Percentiles rank a stretch among this genome's conserved stretches.
Conservation (phyloP, 331 rosid species). For the Phaseolus coccineus region DNA sequence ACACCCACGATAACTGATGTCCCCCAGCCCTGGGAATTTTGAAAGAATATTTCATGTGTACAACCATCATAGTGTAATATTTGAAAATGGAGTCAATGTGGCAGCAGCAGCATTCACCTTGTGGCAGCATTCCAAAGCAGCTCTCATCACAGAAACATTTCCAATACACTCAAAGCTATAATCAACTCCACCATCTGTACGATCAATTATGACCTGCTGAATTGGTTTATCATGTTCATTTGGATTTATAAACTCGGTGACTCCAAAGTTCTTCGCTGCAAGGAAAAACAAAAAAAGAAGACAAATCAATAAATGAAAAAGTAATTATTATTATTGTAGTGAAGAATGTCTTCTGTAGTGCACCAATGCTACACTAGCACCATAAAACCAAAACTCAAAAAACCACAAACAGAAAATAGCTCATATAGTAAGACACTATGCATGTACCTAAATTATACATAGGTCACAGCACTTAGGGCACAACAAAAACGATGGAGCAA, state of each 20-base stretch:
- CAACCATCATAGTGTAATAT: conserved; percentile 33
- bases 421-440: not conserved
- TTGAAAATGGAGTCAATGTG: conserved; percentile 37
- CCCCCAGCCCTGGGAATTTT: conserved; percentile 90
- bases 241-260: conserved; percentile 92
- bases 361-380: not conserved
- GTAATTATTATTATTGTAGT: not conserved
- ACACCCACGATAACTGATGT: conserved; percentile 96
- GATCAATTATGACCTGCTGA: conserved; percentile 89
- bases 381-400: conserved; percentile 28
- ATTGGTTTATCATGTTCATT: conserved; percentile 93
- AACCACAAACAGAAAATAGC: conserved; percentile 1
- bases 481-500: conserved; percentile 2
- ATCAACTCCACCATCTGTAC: conserved; percentile 96
- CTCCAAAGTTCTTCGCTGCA: conserved; percentile 63
- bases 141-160: conserved; percentile 91
- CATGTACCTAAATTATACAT: not conserved
- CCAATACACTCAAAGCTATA: conserved; percentile 99
- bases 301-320: not conserved
- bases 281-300: conserved; percentile 37
- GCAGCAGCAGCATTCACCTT: conserved; percentile 59
- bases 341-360: conserved; percentile 9
- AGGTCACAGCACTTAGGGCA: not conserved
- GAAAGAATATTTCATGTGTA: conserved; percentile 6
- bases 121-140: conserved; percentile 97